phyloP scores from a whole-genome alignment of 768 basidiomycete species.

The Rhizopogon vinicolor region DNA sequence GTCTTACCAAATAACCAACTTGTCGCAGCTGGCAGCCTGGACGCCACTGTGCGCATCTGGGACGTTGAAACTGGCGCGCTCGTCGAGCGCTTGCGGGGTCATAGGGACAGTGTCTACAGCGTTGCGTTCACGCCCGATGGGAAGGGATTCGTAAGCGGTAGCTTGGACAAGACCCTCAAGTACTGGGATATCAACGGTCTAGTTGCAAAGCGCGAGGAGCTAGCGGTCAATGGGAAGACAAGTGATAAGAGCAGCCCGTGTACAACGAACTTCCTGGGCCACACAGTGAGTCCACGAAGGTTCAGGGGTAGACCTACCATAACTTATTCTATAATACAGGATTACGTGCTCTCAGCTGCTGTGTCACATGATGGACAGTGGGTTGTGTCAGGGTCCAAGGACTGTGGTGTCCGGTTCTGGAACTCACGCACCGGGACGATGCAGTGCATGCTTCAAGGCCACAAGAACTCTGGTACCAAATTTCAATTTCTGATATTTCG shows the following conservation, averaged over 20 bases:
- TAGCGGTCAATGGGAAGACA: slow-evolving; percentile 32
- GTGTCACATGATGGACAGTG: slow-evolving; percentile 26
- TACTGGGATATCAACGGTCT: slow-evolving; percentile 38
- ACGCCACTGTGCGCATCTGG: slow-evolving; percentile 49
- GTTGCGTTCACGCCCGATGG: slow-evolving; percentile 25
- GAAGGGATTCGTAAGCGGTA: slow-evolving; percentile 23
- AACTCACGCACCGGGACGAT: slow-evolving; percentile 25
- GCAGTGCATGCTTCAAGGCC: slow-evolving; percentile 31
- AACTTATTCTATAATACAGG: slow-evolving; percentile 12
- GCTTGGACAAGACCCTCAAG: slow-evolving; percentile 28
- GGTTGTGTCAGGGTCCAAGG: slow-evolving; percentile 34
- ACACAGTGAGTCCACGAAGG: slow-evolving; percentile 14
- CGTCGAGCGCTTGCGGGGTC: slow-evolving; percentile 15
- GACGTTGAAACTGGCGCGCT: slow-evolving; percentile 36
- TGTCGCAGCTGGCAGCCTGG: slow-evolving; percentile 48
- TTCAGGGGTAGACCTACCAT: not conserved
- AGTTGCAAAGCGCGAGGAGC: slow-evolving; percentile 24
- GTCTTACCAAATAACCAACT: slow-evolving; percentile 33
- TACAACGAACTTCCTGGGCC: slow-evolving; percentile 26
- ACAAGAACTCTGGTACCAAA: slow-evolving; percentile 27
- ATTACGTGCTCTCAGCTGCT: slow-evolving; percentile 25
- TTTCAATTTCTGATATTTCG: slow-evolving; percentile 7
- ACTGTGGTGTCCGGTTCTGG: slow-evolving; percentile 32
- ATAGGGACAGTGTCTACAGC: slow-evolving; percentile 24
- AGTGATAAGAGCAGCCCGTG: slow-evolving; percentile 22